Conservation (phyloP, 2,329 filamentous ascomycete species). For the Aspergillus oerlinghausenensis region DNA sequence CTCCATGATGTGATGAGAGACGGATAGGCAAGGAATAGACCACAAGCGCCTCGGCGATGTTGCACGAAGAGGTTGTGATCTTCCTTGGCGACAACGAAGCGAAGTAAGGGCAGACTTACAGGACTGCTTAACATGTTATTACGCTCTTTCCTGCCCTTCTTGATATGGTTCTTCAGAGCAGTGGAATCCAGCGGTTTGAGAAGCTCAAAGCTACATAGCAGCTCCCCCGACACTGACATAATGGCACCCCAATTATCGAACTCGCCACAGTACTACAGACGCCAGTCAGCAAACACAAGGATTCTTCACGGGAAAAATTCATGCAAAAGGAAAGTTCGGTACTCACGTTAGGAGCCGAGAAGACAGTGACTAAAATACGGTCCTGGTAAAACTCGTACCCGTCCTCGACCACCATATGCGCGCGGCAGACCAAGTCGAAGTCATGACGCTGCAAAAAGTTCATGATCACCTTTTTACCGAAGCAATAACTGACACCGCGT, state of each 20-base stretch:
- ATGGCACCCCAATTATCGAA: constrained; percentile 99
- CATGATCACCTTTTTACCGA: constrained; percentile 96
- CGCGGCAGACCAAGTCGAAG: constrained; percentile 93
- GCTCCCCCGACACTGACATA: constrained; percentile 91
- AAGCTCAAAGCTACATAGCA: constrained; percentile 95
- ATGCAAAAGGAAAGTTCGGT: constrained; percentile 1
- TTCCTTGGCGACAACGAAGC: constrained; percentile 18
- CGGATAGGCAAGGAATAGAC: constrained; percentile 1
- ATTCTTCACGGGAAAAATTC: not conserved
- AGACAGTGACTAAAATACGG: constrained; percentile 89
- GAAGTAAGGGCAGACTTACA: constrained; percentile 54
- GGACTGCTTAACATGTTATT: constrained; percentile 96
- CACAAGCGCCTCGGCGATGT: constrained; percentile 20
- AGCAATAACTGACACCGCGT: constrained; percentile 94
- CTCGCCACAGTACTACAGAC: constrained; percentile 84
- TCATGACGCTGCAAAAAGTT: constrained; percentile 93
- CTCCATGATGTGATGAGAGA: constrained; percentile 1
- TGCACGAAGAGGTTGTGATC: constrained; percentile 14
- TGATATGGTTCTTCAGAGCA: constrained; percentile 96
- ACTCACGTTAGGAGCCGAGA: constrained; percentile 93
- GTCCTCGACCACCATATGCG: constrained; percentile 99
- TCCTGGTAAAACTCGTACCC: constrained; percentile 99
- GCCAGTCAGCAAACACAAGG: constrained; percentile 19
- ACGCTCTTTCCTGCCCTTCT: constrained; percentile 91
- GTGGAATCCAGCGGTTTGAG: constrained; percentile 94